These are phyloP conservation scores for Umbelopsis sp. DNA, from an alignment of 192 early-diverging fungal genomes.

Conservation along the genomic window DNA sequence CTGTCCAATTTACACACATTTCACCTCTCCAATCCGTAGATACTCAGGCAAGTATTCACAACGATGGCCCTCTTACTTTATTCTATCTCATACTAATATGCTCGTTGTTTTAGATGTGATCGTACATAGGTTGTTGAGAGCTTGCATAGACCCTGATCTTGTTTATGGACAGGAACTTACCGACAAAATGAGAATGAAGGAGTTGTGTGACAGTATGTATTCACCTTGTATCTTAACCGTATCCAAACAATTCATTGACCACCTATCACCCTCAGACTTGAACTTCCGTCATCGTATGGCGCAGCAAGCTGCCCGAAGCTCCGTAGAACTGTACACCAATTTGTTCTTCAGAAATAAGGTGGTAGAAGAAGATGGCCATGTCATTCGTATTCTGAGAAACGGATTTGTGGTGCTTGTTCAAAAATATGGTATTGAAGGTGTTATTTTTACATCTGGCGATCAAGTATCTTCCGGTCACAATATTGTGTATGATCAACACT, in stretches of 20 bases:
- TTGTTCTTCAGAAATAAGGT: conserved; percentile 95
- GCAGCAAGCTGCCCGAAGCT: conserved; percentile 90
- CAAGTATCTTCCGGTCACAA: conserved; percentile 21
- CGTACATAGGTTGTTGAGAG: conserved; percentile 86
- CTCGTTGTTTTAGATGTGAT: conserved; percentile 69
- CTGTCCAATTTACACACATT: conserved; percentile 94
- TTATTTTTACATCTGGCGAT: conserved; percentile 71
- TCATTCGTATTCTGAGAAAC: conserved; percentile 92
- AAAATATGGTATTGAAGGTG: conserved; percentile 88
- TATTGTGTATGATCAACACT: conserved; percentile 28
- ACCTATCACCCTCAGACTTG: conserved; percentile 48
- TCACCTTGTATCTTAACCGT: neutral
- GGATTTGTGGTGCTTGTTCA: conserved; percentile 94
- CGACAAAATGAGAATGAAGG: conserved; percentile 81
- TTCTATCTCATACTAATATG: neutral
- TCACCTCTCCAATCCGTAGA: conserved; percentile 98
- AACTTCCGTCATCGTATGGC: conserved; percentile 97
- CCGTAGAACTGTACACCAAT: conserved; percentile 96
- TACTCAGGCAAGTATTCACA: conserved; percentile 67
- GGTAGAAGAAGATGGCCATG: conserved; percentile 84
- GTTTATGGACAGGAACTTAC: conserved; percentile 72
- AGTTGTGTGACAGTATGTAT: conserved; percentile 77
- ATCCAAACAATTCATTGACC: neutral
- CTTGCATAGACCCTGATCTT: conserved; percentile 47
- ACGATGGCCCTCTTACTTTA: neutral